Evolutionary conservation across 257 asterid genomes (phyloP).

Genomic region (Pogostemon cablin): DNA sequence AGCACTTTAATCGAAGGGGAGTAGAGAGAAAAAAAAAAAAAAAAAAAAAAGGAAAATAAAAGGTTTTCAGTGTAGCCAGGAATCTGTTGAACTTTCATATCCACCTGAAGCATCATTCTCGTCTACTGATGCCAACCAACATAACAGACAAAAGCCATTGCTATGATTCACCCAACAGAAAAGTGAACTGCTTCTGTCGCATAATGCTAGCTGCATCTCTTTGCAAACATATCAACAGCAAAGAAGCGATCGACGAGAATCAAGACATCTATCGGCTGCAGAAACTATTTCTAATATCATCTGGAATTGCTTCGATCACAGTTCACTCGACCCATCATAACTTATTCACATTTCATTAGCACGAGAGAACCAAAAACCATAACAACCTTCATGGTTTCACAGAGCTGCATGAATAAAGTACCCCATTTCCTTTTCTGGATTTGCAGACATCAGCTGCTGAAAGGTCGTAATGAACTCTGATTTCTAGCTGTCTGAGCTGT

Average conservation of each 20-base stretch:
- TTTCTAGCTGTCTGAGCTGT: slow-evolving; percentile 6
- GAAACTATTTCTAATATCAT: not conserved
- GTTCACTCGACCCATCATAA: too few relatives aligned
- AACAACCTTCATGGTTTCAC: not conserved
- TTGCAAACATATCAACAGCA: not conserved
- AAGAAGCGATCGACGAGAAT: not conserved
- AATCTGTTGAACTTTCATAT: not conserved
- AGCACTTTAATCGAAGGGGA: not conserved
- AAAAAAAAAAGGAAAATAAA: not conserved
- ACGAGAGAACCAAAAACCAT: not conserved
- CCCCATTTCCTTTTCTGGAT: too few relatives aligned
- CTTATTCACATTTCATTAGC: not conserved
- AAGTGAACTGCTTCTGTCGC: slow-evolving; percentile 10
- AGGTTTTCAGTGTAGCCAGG: slow-evolving; percentile 10
- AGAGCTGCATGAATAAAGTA: slow-evolving; percentile 12
- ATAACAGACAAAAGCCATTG: not conserved
- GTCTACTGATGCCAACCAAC: not conserved
- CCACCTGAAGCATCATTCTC: not conserved
- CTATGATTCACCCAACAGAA: not conserved
- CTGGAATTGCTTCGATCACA: too few relatives aligned
- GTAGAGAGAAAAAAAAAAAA: not conserved
- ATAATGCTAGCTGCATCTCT: slow-evolving; percentile 23
- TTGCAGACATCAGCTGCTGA: slow-evolving; percentile 2
- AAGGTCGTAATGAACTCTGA: not conserved
- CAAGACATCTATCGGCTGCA: slow-evolving; percentile 6